A percentile compares a stretch with the other conserved stretches of the same genome.
phyloP scores from a whole-genome alignment of 78 protist genomes.

The Dictyostelium brefeldianum region DNA sequence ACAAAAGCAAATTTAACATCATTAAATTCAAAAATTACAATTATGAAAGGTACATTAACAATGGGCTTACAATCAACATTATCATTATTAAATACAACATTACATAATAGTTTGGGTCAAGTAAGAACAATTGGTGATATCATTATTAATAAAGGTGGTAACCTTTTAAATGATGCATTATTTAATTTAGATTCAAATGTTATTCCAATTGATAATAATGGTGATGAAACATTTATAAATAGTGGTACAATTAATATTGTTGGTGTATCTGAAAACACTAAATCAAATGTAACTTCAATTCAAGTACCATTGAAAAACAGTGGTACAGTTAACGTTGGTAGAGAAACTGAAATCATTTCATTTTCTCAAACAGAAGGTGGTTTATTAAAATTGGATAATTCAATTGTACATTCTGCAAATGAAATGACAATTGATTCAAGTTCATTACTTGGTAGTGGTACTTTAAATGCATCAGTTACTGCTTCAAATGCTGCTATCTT shows the following conservation, averaged over 20 bases:
- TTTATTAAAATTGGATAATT: background rate
- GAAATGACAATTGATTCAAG: background rate
- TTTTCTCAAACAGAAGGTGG: conserved; percentile 8
- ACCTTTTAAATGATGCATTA: background rate
- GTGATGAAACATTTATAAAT: conserved; percentile 4
- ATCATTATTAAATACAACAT: background rate
- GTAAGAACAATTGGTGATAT: background rate
- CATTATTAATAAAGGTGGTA: background rate
- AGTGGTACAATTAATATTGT: background rate
- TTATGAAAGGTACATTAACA: background rate
- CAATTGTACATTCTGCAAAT: background rate
- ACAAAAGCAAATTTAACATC: background rate
- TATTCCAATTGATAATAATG: background rate
- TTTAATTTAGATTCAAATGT: conserved; percentile 9
- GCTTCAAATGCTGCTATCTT: background rate
- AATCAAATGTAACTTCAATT: background rate
- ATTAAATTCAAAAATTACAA: background rate
- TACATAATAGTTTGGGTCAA: background rate
- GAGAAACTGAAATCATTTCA: background rate
- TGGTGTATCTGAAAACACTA: background rate
- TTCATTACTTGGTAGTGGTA: background rate
- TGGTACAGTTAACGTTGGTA: background rate
- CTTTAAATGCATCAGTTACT: background rate
- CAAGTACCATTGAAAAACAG: background rate
- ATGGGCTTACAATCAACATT: background rate